Percentiles rank a stretch among this genome's conserved stretches.
These are phyloP conservation scores for Dryadomyces quercus-mongolicae DNA, from an alignment of 2,329 filamentous ascomycete species.

Conservation along the genomic window DNA sequence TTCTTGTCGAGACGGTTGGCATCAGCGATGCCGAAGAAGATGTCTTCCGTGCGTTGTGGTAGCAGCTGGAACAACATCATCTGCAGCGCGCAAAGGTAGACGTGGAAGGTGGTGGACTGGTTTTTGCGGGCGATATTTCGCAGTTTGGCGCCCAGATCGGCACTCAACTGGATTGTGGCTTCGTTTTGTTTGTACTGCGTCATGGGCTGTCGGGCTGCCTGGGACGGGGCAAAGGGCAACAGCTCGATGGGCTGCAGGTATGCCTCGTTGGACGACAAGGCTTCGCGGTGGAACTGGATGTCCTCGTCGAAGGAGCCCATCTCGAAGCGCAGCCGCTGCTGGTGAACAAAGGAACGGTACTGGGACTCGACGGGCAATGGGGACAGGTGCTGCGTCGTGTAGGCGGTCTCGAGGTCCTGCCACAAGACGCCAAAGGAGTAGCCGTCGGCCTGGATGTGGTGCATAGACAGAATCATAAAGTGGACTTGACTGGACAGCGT, in stretches of 20 bases:
- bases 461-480: background rate
- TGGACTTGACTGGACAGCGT: background rate
- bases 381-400: background rate
- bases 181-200: background rate
- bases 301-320: background rate
- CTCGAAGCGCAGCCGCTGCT: background rate
- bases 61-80: slow-evolving; percentile 17
- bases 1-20: slow-evolving; percentile 19
- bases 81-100: slow-evolving; percentile 22
- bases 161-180: background rate
- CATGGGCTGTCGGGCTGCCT: slow-evolving; percentile 10
- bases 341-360: background rate
- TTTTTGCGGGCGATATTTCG: background rate
- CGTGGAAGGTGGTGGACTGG: slow-evolving; percentile 18
- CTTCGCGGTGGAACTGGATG: background rate
- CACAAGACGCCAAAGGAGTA: background rate
- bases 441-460: background rate
- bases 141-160: background rate
- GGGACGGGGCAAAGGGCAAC: slow-evolving; percentile 17
- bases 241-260: slow-evolving; percentile 18
- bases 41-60: slow-evolving; percentile 14
- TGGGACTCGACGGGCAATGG: background rate
- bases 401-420: background rate
- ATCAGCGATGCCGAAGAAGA: slow-evolving; percentile 29
- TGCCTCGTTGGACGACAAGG: background rate